Evolutionary conservation across 176 grass and related monocot species (phyloP).

Genomic region (Triticum urartu): DNA sequence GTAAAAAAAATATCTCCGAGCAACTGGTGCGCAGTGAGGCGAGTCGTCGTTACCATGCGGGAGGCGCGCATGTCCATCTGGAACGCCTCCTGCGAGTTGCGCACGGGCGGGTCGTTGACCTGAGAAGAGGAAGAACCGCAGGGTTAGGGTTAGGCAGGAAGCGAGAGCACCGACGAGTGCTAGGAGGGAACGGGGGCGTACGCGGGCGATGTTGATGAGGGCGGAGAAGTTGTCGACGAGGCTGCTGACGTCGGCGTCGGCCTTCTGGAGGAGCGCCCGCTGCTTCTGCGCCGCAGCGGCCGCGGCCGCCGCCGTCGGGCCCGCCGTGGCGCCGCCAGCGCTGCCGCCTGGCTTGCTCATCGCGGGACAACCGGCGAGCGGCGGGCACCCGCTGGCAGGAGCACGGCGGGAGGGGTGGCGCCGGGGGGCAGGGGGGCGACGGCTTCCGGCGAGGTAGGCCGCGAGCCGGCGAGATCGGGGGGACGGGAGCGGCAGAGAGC

Average conservation of each 20-base stretch:
- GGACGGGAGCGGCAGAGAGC: too few species aligned
- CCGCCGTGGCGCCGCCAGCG: conserved; percentile 34
- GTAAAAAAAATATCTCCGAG: neutral
- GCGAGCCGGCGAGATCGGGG: too few species aligned
- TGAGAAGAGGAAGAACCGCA: neutral
- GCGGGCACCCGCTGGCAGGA: neutral
- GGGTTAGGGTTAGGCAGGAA: neutral
- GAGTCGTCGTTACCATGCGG: conserved; percentile 26
- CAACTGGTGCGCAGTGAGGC: neutral
- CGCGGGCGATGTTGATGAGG: conserved; percentile 70
- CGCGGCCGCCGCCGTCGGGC: conserved; percentile 62
- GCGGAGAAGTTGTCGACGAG: conserved; percentile 78
- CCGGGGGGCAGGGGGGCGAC: too few species aligned
- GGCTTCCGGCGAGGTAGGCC: too few species aligned
- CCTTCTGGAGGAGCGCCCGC: conserved; percentile 67
- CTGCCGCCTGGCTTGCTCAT: conserved; percentile 45
- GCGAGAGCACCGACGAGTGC: neutral
- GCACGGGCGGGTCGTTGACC: conserved; percentile 83
- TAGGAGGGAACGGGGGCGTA: neutral
- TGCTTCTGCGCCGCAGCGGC: conserved; percentile 78
- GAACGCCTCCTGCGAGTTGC: conserved; percentile 82
- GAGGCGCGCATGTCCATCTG: conserved; percentile 70
- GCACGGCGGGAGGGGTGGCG: neutral
- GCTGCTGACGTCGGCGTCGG: conserved; percentile 59
- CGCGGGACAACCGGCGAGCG: neutral